These are phyloP conservation scores for Tylopilus felleus DNA, from an alignment of 768 basidiomycete genomes.

Conservation along the genomic window DNA sequence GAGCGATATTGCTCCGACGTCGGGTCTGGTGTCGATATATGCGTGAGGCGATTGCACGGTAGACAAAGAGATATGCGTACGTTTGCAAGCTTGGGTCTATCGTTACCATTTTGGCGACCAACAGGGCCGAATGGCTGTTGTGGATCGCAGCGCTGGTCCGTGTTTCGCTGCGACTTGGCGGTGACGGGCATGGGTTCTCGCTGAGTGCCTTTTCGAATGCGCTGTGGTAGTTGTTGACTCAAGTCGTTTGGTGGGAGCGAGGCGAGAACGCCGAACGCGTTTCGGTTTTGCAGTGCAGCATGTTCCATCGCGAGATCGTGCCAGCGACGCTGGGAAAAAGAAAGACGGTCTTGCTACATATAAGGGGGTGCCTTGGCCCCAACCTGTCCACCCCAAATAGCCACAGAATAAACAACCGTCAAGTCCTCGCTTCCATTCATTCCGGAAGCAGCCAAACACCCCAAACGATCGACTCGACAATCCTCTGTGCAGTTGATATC, in stretches of 20 bases:
- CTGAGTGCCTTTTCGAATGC: too few species aligned
- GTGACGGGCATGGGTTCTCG: not conserved
- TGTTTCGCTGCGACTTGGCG: not conserved
- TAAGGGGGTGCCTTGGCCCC: not conserved
- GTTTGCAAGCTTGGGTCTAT: not conserved
- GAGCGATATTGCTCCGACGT: not conserved
- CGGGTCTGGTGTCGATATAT: not conserved
- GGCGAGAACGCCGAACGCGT: conserved; percentile 5
- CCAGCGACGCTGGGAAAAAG: conserved; percentile 1
- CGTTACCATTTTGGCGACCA: not conserved
- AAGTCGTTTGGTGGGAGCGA: not conserved
- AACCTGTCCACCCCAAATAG: conserved; percentile 8
- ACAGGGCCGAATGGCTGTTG: not conserved
- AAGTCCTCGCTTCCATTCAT: conserved; percentile 5
- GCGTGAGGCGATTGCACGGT: not conserved
- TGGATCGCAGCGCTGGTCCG: not conserved
- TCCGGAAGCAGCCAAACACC: not conserved
- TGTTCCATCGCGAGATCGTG: conserved; percentile 2
- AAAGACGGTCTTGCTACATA: not conserved
- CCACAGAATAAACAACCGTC: conserved; percentile 17
- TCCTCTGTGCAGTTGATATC: not conserved
- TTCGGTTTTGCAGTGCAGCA: not conserved
- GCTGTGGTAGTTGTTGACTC: not conserved
- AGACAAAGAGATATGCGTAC: conserved; percentile 2
- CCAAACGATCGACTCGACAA: not conserved